Conservation (phyloP, 352 stramenopile genomes). For the Pythium periplocum region DNA sequence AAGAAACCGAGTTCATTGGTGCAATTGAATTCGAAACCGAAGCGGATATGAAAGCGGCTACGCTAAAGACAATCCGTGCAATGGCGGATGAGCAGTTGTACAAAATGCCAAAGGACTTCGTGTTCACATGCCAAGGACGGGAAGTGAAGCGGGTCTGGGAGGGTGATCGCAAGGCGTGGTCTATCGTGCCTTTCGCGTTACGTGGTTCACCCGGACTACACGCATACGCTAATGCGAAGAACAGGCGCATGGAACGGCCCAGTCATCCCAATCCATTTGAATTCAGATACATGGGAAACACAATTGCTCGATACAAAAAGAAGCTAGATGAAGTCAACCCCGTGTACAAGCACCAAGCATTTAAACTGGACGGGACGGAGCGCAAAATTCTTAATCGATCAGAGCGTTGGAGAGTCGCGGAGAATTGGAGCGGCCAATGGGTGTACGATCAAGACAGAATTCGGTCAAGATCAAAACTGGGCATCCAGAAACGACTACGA, state of each 20-base stretch:
- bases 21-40: conserved; percentile 51
- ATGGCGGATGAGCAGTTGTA: conserved; percentile 38
- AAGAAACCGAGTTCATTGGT: conserved; percentile 51
- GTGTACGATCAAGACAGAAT: conserved; percentile 41
- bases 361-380: conserved; percentile 19
- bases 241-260: conserved; percentile 34
- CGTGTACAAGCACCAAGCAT: conserved; percentile 42
- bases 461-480: conserved; percentile 23
- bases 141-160: conserved; percentile 50
- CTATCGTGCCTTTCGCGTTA: conserved; percentile 52
- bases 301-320: conserved; percentile 59
- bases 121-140: conserved; percentile 47
- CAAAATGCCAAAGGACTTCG: conserved; percentile 34
- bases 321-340: conserved; percentile 42
- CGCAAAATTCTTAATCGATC: conserved; percentile 19
- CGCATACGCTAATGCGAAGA: conserved; percentile 24
- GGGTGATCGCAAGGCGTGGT: conserved; percentile 46
- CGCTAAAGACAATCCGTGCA: conserved; percentile 40
- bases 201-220: conserved; percentile 45
- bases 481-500: conserved; percentile 35
- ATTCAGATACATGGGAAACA: conserved; percentile 60
- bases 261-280: conserved; percentile 32
- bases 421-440: conserved; percentile 64
- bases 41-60: conserved; percentile 44
- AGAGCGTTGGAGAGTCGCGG: conserved; percentile 40